Evolutionary conservation across 352 stramenopile genomes (phyloP).

Genomic region (Globisporangium cystogenes): DNA sequence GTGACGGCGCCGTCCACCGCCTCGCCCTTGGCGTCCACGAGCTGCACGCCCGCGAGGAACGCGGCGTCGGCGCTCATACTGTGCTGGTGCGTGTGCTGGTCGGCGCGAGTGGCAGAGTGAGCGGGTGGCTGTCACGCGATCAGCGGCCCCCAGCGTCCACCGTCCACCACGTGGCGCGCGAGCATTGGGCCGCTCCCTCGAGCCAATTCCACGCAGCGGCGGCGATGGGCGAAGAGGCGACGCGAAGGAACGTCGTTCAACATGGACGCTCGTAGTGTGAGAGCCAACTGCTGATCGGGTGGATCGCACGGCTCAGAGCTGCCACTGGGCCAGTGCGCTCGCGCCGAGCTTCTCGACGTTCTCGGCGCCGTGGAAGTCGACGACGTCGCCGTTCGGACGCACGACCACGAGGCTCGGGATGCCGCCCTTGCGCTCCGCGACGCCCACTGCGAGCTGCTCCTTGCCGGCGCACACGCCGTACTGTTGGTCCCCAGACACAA

Average conservation of each 20-base stretch:
- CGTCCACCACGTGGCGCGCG: background rate
- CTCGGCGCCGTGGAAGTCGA: slow-evolving; percentile 60
- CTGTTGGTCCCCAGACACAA: slow-evolving; percentile 5
- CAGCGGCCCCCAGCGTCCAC: background rate
- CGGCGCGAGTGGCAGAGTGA: no score
- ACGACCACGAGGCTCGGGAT: slow-evolving; percentile 80
- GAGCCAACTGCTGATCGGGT: no score
- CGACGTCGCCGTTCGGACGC: slow-evolving; percentile 42
- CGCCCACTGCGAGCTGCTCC: slow-evolving; percentile 46
- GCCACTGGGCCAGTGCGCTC: slow-evolving; percentile 40
- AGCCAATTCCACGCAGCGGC: background rate
- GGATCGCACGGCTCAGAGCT: slow-evolving; percentile 12
- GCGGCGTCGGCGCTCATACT: slow-evolving; percentile 24
- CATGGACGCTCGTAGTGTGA: no score
- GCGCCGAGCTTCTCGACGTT: slow-evolving; percentile 52
- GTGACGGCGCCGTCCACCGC: slow-evolving; percentile 35
- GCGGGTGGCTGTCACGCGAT: background rate
- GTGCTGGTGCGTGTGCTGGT: background rate
- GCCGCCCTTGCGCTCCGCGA: slow-evolving; percentile 55
- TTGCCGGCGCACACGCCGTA: slow-evolving; percentile 70
- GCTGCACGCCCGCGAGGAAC: slow-evolving; percentile 45
- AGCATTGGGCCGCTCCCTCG: background rate
- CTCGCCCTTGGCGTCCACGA: slow-evolving; percentile 55
- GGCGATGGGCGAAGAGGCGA: background rate
- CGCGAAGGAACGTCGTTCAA: background rate